Evolutionary conservation across 1,284 basidiomycete genomes (phyloP).

Genomic region (Ustilago tritici): DNA sequence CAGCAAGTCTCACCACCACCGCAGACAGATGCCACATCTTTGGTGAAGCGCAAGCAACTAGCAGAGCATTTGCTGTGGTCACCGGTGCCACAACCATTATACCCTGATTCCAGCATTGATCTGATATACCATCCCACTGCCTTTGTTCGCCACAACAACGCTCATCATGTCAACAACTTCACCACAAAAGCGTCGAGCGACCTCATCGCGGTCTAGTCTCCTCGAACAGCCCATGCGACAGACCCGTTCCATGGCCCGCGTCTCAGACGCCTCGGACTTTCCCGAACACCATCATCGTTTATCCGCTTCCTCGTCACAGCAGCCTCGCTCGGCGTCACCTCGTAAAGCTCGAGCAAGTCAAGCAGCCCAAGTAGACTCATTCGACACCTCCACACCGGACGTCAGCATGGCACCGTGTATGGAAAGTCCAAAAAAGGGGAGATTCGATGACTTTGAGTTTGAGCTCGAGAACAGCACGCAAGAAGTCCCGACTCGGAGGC

Average conservation of each 20-base stretch:
- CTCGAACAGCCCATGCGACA: slow-evolving; percentile 45
- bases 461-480: slow-evolving; percentile 39
- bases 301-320: slow-evolving; percentile 10
- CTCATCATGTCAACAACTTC: slow-evolving; percentile 39
- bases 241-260: slow-evolving; percentile 50
- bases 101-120: not conserved
- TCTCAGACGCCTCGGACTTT: slow-evolving; percentile 28
- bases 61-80: not conserved
- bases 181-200: slow-evolving; percentile 42
- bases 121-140: not conserved
- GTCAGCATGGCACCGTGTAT: slow-evolving; percentile 37
- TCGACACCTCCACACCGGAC: slow-evolving; percentile 39
- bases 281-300: slow-evolving; percentile 14
- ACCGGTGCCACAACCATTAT: not conserved
- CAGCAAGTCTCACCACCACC: not conserved
- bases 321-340: slow-evolving; percentile 13
- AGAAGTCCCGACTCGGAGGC: slow-evolving; percentile 32
- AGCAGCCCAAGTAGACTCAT: slow-evolving; percentile 21
- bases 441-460: slow-evolving; percentile 52
- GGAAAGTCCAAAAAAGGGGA: slow-evolving; percentile 48
- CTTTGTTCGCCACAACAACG: not conserved
- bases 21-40: not conserved
- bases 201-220: slow-evolving; percentile 16
- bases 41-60: not conserved
- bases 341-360: slow-evolving; percentile 31